Conservation (phyloP, 345 rosid species). For the Moricandia arvensis region DNA sequence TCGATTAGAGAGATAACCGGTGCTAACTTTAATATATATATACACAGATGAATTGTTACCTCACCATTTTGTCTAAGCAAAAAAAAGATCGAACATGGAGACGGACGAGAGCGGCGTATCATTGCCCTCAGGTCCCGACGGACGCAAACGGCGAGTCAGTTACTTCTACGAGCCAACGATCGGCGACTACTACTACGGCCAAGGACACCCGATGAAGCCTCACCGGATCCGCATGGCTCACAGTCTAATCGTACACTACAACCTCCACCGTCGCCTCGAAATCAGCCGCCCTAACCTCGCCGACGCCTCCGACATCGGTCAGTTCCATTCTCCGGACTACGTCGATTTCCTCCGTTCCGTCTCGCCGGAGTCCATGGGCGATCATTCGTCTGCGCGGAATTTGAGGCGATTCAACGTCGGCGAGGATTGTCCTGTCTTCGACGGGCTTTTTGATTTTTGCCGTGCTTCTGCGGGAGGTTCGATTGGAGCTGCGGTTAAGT, state of each 20-base stretch:
- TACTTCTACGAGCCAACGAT: slow-evolving; percentile 98
- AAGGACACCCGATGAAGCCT: slow-evolving; percentile 98
- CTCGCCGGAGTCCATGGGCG: slow-evolving; percentile 56
- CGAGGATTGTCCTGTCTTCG: slow-evolving; percentile 78
- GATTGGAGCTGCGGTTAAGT: slow-evolving; percentile 89
- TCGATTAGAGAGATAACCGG: background rate
- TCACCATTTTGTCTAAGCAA: background rate
- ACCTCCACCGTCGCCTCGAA: slow-evolving; percentile 94
- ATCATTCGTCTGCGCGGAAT: slow-evolving; percentile 53
- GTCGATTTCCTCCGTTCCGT: slow-evolving; percentile 80
- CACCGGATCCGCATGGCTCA: slow-evolving; percentile 99
- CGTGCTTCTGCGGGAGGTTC: slow-evolving; percentile 99
- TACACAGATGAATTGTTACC: background rate
- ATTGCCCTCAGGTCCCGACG: slow-evolving; percentile 88
- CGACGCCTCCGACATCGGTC: slow-evolving; percentile 62
- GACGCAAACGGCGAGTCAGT: slow-evolving; percentile 75
- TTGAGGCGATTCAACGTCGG: slow-evolving; percentile 92
- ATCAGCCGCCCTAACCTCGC: slow-evolving; percentile 93
- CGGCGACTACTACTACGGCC: slow-evolving; percentile 97
- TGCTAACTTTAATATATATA: background rate
- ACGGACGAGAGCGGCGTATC: slow-evolving; percentile 55
- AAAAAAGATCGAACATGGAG: slow-evolving; percentile 25
- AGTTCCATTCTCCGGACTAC: slow-evolving; percentile 80
- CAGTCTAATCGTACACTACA: slow-evolving; percentile 77
- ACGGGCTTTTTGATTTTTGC: slow-evolving; percentile 86